A percentile compares a stretch with the other conserved stretches of the same genome.
These are phyloP conservation scores for Acer saccharum DNA, from an alignment of 345 rosid genomes.

Conservation along the genomic window DNA sequence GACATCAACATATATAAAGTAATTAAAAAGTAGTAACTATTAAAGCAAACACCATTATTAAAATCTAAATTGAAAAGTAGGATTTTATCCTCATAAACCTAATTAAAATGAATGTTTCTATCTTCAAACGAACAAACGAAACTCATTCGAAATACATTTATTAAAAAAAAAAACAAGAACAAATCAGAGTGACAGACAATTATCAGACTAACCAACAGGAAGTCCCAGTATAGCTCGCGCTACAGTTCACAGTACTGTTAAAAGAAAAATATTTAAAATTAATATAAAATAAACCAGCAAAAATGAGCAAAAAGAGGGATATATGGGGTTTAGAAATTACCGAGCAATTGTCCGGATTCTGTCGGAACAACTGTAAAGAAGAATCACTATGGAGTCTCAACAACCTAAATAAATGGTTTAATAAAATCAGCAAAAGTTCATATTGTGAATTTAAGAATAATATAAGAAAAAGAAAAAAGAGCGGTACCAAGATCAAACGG, in stretches of 20 bases:
- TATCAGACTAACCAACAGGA: constrained; percentile 58
- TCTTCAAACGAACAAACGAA: neutral
- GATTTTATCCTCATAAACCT: neutral
- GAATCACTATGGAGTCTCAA: constrained; percentile 51
- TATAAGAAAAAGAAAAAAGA: neutral
- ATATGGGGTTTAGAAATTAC: constrained; percentile 25
- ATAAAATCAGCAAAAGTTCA: neutral
- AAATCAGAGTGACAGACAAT: neutral
- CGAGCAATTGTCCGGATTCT: constrained; percentile 57
- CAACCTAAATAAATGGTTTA: constrained; percentile 35
- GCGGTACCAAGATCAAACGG: constrained; percentile 54
- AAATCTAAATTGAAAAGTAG: neutral
- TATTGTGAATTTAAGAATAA: neutral
- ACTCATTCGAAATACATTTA: neutral
- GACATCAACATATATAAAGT: neutral
- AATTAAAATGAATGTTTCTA: neutral
- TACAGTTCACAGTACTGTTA: constrained; percentile 60
- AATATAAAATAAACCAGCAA: neutral
- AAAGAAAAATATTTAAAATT: neutral
- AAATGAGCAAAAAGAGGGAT: neutral
- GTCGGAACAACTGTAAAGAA: constrained; percentile 60
- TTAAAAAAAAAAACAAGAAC: neutral
- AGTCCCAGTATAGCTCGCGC: constrained; percentile 64
- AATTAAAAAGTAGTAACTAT: neutral
- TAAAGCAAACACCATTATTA: neutral